Percentiles rank a stretch among this genome's conserved stretches.
Evolutionary conservation across 768 basidiomycete genomes (phyloP).

Genomic region (Tulasnella sp.): DNA sequence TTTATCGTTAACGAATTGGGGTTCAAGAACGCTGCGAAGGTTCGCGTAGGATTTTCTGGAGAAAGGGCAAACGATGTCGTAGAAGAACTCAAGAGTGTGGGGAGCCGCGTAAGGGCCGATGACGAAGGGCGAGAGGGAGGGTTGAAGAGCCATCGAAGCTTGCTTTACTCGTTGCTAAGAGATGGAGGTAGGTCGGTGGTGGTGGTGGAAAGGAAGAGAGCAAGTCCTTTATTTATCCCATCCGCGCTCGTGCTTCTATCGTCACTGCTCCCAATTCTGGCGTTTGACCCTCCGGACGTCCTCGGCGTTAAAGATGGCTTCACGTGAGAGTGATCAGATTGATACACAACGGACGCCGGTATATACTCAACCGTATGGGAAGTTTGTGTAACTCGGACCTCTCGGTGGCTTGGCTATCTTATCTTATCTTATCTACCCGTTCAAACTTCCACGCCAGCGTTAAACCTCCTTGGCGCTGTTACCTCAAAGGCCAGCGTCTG

Average conservation of each 20-base stretch:
- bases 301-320: neutral
- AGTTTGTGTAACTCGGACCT: neutral
- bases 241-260: neutral
- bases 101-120: slow-evolving; percentile 65
- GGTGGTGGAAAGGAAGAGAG: neutral
- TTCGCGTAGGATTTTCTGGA: slow-evolving; percentile 44
- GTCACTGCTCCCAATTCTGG: too few relatives aligned
- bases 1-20: slow-evolving; percentile 51
- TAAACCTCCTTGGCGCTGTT: too few relatives aligned
- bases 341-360: neutral
- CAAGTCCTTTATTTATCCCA: neutral
- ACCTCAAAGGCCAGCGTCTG: too few relatives aligned
- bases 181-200: neutral
- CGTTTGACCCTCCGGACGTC: neutral
- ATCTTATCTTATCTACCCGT: neutral
- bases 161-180: neutral
- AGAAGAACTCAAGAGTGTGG: slow-evolving; percentile 79
- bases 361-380: neutral
- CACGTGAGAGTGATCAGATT: neutral
- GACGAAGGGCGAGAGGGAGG: slow-evolving; percentile 65
- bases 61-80: slow-evolving; percentile 89
- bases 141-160: slow-evolving; percentile 72
- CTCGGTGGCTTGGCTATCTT: neutral
- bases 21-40: slow-evolving; percentile 60
- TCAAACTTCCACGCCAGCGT: too few relatives aligned